Evolutionary conservation across 164 flowering plant species (phyloP), one percentile per base, ranked within the genome.

Genomic region (Houttuynia cordata): DNA sequence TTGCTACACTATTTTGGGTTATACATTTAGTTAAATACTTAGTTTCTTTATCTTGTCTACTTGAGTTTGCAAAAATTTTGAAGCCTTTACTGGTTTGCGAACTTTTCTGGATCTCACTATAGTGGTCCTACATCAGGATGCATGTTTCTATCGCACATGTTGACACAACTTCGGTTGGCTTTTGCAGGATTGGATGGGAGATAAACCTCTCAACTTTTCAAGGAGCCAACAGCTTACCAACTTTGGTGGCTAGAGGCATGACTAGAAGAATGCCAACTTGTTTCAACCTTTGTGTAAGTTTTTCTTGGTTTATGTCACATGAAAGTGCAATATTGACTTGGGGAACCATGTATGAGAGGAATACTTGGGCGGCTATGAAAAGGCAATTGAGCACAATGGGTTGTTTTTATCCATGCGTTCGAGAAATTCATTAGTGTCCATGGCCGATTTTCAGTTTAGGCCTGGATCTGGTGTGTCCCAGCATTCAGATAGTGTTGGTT

Each of bases 271-370:
- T 10, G 49, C 14, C 49, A 20, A 22, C 20, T 23, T 50, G 24
- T 47, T 15, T 59, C 19, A 24, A 58, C 52, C 34, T 25, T 14
- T 15, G 24, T 59, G 62, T 59, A 45, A 22, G 62, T 45, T 45
- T 45, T 45, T 17, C 30, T 59, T 21, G 30, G n/a, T 59, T 14
- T 42, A 8, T 4, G 34, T 40, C 18, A 47, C 34, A 5, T 20
- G 50, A 59, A 24, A 58, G 20, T 41, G 53, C 62, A 59, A 59
- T 59, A 45, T 59, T 59, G 62, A 40, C 39, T 58, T 17, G 39
- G 60, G 60, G 25, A 10, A 42, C 22, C 51, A 12, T 59, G 51
- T 42, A 59, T 14, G 45, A 50, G 45, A 42, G 45, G 30, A 14
- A 24, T 25, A 37, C 34, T 5, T 9, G 34, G 10, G 45, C 18